Evolutionary conservation across 75 land plant species (phyloP).

Genomic region (Larix kaempferi): DNA sequence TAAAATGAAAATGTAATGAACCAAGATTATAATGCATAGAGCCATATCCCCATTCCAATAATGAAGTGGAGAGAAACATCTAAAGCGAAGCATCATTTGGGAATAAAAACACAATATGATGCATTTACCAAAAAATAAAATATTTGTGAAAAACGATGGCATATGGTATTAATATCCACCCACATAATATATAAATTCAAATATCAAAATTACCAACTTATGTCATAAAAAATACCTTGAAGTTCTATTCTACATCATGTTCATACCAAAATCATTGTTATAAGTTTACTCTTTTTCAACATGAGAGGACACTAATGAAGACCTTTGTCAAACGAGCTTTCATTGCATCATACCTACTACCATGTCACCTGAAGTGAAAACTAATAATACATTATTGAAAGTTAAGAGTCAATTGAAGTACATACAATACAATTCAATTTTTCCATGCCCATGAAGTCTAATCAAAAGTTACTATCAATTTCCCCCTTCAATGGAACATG

Average conservation of each 20-base stretch:
- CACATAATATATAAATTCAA: background rate
- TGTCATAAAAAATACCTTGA: background rate
- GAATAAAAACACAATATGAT: background rate
- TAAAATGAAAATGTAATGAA: too few relatives aligned
- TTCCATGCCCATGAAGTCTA: background rate
- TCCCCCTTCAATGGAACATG: too few relatives aligned
- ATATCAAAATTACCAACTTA: background rate
- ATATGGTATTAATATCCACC: background rate
- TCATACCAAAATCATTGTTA: background rate
- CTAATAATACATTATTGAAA: background rate
- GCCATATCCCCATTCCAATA: too few relatives aligned
- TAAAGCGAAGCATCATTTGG: background rate
- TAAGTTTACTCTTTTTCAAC: background rate
- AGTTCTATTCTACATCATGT: background rate
- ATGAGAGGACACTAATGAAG: background rate
- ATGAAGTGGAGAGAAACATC: too few relatives aligned
- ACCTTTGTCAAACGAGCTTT: background rate
- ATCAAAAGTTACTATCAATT: too few relatives aligned
- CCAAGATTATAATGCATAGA: too few relatives aligned
- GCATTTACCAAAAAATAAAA: background rate
- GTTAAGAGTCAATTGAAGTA: slow-evolving; percentile 6
- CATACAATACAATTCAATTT: slow-evolving; percentile 1
- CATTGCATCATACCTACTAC: background rate
- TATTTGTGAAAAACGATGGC: background rate
- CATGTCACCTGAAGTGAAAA: background rate